Base-by-base conservation (phyloP, 148 eudicot genomes). In the Dianthus caryophyllus region DNA sequence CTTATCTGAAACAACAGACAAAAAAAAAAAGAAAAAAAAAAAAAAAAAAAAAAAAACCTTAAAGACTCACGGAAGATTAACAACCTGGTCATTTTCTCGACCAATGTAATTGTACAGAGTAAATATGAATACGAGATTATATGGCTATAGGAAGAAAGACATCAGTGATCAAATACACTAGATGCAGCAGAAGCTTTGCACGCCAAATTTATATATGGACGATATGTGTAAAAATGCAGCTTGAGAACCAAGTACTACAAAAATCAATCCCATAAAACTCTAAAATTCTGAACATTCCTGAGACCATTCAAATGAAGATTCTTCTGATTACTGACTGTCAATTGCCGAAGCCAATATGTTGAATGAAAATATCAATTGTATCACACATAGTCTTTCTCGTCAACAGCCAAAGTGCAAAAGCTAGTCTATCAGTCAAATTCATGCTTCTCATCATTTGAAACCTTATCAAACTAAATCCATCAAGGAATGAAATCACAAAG, bases 1-100 rank as follows among this genome's bases (percentile, higher is more conserved):
- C 97, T 83, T 76, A 94, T 94, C 99, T 94, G 88, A 77, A 82
- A 82, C 51, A 44, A 36, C 46, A 56, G 44, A n/a, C n/a, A n/a
- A n/a, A n/a, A n/a, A n/a, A n/a, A n/a, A n/a, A n/a, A n/a, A n/a
- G n/a, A n/a, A n/a, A n/a, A n/a, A n/a, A n/a, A n/a, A n/a, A n/a
- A n/a, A n/a, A n/a, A n/a, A n/a, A n/a, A n/a, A n/a, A n/a, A n/a
- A n/a, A 63, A 29, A 78, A 63, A 48, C 47, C 20, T 58, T 13
- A 70, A 46, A 39, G 70, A 31, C 26, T 68, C 9, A 13, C 24
- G 26, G 36, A 5, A 59, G 43, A 30, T 41, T 29, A 53, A 43
- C 21, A 55, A 13, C 57, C 33, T 26, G 38, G 66, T 44, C 57
- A 49, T 22, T 49, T 48, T 14, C 31, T 50, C n/a, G 11, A 18